Evolutionary conservation across 2,329 filamentous ascomycete species (phyloP).

Genomic region (Diaporthe amygdali): DNA sequence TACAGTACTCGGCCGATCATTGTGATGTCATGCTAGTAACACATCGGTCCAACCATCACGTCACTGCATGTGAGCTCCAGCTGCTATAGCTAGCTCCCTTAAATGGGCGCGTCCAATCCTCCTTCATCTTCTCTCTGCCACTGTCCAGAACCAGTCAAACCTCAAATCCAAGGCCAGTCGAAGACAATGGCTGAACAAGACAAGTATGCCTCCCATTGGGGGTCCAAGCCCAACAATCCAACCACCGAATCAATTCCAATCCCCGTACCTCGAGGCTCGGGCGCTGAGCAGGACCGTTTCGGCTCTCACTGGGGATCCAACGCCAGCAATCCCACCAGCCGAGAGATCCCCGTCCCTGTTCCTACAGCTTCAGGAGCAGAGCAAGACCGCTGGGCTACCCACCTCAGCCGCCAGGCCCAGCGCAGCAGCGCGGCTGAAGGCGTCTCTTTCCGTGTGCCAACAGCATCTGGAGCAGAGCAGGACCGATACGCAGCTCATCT

Average conservation of each 20-base stretch:
- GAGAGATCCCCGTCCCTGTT: slow-evolving; percentile 9
- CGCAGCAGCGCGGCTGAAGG: slow-evolving; percentile 20
- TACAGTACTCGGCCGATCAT: slow-evolving; percentile 8
- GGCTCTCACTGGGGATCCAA: slow-evolving; percentile 19
- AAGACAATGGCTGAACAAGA: slow-evolving; percentile 31
- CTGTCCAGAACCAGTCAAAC: not conserved
- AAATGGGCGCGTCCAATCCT: not conserved
- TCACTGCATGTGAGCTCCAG: slow-evolving; percentile 14
- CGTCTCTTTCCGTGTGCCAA: slow-evolving; percentile 13
- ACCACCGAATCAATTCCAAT: slow-evolving; percentile 5
- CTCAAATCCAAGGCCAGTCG: not conserved
- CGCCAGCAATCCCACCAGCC: slow-evolving; percentile 1
- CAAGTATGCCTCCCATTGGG: slow-evolving; percentile 24
- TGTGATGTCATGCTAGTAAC: slow-evolving; percentile 22
- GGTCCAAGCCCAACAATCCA: slow-evolving; percentile 19
- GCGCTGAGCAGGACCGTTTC: slow-evolving; percentile 27
- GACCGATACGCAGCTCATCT: slow-evolving; percentile 22
- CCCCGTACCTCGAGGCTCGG: slow-evolving; percentile 19
- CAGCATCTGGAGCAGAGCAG: slow-evolving; percentile 20
- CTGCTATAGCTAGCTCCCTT: not conserved
- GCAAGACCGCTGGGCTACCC: slow-evolving; percentile 29
- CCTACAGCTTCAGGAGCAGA: slow-evolving; percentile 27
- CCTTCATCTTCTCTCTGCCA: too few relatives aligned
- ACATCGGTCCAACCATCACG: slow-evolving; percentile 15
- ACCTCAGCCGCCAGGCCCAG: slow-evolving; percentile 27